These are phyloP conservation scores for Xylariaceae sp. DNA, from an alignment of 2,329 filamentous ascomycete species.

Conservation along the genomic window DNA sequence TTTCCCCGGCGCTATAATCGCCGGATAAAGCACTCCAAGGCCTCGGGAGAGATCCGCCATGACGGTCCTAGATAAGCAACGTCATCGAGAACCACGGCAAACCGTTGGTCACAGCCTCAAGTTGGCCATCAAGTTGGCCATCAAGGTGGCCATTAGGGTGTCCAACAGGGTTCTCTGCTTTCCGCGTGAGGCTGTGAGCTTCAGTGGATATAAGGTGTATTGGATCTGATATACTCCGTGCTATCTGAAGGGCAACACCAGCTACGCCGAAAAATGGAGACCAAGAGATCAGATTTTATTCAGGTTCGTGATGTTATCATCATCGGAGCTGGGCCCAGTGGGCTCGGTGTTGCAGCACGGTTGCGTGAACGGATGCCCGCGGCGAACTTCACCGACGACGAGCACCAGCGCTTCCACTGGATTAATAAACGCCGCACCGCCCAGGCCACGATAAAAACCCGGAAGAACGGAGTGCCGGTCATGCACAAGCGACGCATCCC, in stretches of 20 bases:
- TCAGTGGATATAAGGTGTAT: constrained; percentile 1
- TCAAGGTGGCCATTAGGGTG: constrained; percentile 8
- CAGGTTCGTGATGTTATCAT: constrained; percentile 62
- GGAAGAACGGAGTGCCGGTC: constrained; percentile 36
- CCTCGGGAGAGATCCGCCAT: background rate
- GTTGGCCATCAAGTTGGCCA: constrained; percentile 1
- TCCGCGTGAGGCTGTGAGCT: background rate
- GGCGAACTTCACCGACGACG: constrained; percentile 76
- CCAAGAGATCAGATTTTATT: constrained; percentile 15
- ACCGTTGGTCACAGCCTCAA: background rate
- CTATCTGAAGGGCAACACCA: background rate
- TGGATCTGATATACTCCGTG: background rate
- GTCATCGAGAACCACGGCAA: background rate
- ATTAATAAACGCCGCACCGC: constrained; percentile 56
- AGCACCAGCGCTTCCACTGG: constrained; percentile 77
- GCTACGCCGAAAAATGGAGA: constrained; percentile 9
- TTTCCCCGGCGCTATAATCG: background rate
- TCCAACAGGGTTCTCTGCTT: constrained; percentile 12
- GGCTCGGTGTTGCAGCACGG: constrained; percentile 66
- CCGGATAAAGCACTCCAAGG: background rate
- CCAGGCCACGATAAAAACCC: constrained; percentile 53
- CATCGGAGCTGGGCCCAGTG: constrained; percentile 68
- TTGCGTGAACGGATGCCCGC: constrained; percentile 68
- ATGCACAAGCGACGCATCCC: constrained; percentile 29
- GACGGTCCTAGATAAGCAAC: background rate